Evolutionary conservation across 2,329 filamentous ascomycete species (phyloP).

Genomic region (Drechslerella stenobrocha): DNA sequence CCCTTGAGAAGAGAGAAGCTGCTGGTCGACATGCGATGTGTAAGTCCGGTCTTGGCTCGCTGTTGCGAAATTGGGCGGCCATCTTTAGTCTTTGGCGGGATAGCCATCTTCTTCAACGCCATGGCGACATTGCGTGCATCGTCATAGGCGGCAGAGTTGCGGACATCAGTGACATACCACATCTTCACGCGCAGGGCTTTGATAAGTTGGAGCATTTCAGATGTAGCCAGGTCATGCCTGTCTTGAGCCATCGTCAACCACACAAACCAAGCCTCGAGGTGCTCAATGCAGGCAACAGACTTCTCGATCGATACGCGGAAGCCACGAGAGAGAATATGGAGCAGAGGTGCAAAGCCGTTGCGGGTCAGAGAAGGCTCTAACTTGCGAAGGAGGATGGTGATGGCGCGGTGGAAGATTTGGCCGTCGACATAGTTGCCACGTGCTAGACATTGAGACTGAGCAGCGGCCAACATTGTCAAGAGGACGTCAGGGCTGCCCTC

Average conservation of each 20-base stretch:
- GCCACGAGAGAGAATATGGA: slow-evolving; percentile 73
- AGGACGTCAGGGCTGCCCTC: slow-evolving; percentile 59
- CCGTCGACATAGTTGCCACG: slow-evolving; percentile 81
- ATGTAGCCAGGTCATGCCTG: slow-evolving; percentile 72
- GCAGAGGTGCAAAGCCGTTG: slow-evolving; percentile 70
- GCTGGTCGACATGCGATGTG: slow-evolving; percentile 52
- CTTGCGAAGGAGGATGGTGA: slow-evolving; percentile 69
- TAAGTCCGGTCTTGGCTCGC: slow-evolving; percentile 49
- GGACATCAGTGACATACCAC: slow-evolving; percentile 96
- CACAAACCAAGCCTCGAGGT: slow-evolving; percentile 78
- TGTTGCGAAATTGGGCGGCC: slow-evolving; percentile 51
- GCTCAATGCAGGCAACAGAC: slow-evolving; percentile 72
- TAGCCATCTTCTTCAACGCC: slow-evolving; percentile 87
- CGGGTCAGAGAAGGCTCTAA: slow-evolving; percentile 66
- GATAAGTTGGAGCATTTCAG: slow-evolving; percentile 73
- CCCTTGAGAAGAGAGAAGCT: slow-evolving; percentile 53
- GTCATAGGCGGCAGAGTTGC: slow-evolving; percentile 84
- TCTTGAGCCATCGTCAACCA: slow-evolving; percentile 82
- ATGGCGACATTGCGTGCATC: slow-evolving; percentile 82
- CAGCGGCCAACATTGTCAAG: slow-evolving; percentile 73
- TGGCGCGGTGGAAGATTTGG: slow-evolving; percentile 81
- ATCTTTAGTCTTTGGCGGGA: slow-evolving; percentile 59
- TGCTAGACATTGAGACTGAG: slow-evolving; percentile 74
- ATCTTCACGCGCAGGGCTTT: slow-evolving; percentile 87
- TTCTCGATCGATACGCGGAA: slow-evolving; percentile 70